phyloP scores from a whole-genome alignment of 108 stramenopile genomes.

The Nannochloropsis salina region DNA sequence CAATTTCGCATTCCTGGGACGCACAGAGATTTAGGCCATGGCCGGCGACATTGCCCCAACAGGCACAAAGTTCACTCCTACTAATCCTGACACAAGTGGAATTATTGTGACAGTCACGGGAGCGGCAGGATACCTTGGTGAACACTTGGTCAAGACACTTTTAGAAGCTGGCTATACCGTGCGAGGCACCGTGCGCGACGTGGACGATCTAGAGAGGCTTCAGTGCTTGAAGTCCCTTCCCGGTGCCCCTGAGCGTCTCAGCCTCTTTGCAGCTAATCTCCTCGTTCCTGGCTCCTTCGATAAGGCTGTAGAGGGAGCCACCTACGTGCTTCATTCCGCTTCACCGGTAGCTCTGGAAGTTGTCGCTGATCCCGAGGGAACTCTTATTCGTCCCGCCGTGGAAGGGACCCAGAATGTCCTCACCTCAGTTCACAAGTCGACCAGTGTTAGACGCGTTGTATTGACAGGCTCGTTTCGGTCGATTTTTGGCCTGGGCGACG shows the following conservation, averaged over 20 bases:
- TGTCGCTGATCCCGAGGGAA: slow-evolving; percentile 25
- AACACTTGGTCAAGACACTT: background rate
- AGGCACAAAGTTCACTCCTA: background rate
- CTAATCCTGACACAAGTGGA: background rate
- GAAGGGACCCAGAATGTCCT: slow-evolving; percentile 50
- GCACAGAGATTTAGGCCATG: no score
- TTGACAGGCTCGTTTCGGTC: background rate
- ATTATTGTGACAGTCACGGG: slow-evolving; percentile 10
- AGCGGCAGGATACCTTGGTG: slow-evolving; percentile 14
- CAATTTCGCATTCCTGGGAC: no score
- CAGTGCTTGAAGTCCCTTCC: slow-evolving; percentile 27
- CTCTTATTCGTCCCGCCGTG: slow-evolving; percentile 49
- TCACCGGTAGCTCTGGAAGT: slow-evolving; percentile 38
- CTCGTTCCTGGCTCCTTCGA: slow-evolving; percentile 40
- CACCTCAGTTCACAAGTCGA: slow-evolving; percentile 1
- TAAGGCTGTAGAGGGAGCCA: slow-evolving; percentile 40
- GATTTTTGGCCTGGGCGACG: background rate
- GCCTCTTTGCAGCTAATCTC: slow-evolving; percentile 36
- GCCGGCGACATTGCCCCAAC: no score
- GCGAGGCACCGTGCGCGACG: background rate
- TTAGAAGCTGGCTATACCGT: slow-evolving; percentile 11
- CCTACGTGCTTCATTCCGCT: slow-evolving; percentile 41
- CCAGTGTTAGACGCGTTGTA: slow-evolving; percentile 11
- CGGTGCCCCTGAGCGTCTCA: slow-evolving; percentile 48
- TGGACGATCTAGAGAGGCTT: background rate